phyloP scores from a whole-genome alignment of 2,329 filamentous ascomycete species.

The Eurotiales sp. region DNA sequence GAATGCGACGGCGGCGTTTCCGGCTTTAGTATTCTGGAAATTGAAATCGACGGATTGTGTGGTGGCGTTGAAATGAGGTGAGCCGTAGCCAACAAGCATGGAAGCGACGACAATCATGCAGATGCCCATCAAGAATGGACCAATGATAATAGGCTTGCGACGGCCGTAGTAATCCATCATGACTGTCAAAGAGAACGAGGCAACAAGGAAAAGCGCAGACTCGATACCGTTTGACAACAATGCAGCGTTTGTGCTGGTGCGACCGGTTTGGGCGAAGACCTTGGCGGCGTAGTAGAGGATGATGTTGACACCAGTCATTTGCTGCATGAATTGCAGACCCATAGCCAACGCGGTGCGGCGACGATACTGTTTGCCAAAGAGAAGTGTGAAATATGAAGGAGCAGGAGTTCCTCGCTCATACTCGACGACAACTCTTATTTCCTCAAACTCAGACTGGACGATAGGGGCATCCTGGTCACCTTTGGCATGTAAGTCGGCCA shows the following conservation, averaged over 20 bases:
- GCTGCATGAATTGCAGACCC: constrained; percentile 6
- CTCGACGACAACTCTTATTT: neutral
- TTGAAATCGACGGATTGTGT: constrained; percentile 1
- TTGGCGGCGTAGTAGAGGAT: constrained; percentile 6
- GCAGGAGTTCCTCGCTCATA: neutral
- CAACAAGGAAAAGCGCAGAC: neutral
- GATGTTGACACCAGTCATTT: constrained; percentile 1
- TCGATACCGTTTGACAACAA: constrained; percentile 1
- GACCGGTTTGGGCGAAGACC: neutral
- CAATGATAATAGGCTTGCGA: constrained; percentile 1
- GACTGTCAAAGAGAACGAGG: neutral
- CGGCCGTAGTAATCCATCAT: constrained; percentile 4
- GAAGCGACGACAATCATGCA: constrained; percentile 2
- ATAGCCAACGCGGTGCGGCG: neutral
- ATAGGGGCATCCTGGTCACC: neutral
- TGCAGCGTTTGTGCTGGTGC: neutral
- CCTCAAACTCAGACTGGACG: neutral
- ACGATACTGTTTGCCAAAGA: constrained; percentile 4
- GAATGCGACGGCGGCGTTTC: constrained; percentile 24
- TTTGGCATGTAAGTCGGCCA: neutral
- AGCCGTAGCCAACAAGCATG: constrained; percentile 1
- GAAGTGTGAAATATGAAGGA: neutral
- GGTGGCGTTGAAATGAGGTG: neutral
- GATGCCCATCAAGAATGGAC: neutral
- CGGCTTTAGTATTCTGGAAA: neutral